phyloP scores from a whole-genome alignment of 352 stramenopile species.

The Pythium coloratum region DNA sequence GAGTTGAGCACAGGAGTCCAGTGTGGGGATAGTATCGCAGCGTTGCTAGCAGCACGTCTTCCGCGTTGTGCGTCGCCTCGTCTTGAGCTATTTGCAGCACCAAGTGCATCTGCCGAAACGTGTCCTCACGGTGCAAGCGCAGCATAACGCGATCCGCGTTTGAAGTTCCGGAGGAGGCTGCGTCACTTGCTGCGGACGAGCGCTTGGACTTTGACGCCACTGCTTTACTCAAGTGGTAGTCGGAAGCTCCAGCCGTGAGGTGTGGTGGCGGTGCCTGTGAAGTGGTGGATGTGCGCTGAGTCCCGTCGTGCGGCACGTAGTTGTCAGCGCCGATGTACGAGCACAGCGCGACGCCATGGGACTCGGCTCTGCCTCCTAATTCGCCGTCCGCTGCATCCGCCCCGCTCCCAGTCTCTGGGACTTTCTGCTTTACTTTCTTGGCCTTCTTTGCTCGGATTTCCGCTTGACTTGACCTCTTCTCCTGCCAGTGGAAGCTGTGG shows the following conservation, averaged over 20 bases:
- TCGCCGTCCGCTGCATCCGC: neutral
- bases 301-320: slow-evolving; percentile 28
- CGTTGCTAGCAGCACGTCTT: slow-evolving; percentile 47
- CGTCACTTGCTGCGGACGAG: neutral
- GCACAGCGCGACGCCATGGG: slow-evolving; percentile 19
- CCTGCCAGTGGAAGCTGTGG: slow-evolving; percentile 59
- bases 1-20: slow-evolving; percentile 52
- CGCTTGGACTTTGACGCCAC: neutral
- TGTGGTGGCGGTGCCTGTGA: neutral
- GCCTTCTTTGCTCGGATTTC: neutral
- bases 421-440: neutral
- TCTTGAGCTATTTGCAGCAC: slow-evolving; percentile 37
- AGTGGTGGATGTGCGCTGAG: neutral
- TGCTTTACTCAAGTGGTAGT: slow-evolving; percentile 12
- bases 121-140: slow-evolving; percentile 52
- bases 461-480: slow-evolving; percentile 21
- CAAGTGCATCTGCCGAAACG: slow-evolving; percentile 64
- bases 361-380: neutral
- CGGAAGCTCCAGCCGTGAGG: neutral
- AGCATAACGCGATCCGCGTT: slow-evolving; percentile 33
- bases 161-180: neutral
- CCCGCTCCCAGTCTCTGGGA: neutral
- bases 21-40: slow-evolving; percentile 50
- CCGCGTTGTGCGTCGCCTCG: neutral
- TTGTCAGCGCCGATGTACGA: slow-evolving; percentile 62